Conservation (phyloP, 1,284 basidiomycete species). For the Cutaneotrichosporon cyanovorans region DNA sequence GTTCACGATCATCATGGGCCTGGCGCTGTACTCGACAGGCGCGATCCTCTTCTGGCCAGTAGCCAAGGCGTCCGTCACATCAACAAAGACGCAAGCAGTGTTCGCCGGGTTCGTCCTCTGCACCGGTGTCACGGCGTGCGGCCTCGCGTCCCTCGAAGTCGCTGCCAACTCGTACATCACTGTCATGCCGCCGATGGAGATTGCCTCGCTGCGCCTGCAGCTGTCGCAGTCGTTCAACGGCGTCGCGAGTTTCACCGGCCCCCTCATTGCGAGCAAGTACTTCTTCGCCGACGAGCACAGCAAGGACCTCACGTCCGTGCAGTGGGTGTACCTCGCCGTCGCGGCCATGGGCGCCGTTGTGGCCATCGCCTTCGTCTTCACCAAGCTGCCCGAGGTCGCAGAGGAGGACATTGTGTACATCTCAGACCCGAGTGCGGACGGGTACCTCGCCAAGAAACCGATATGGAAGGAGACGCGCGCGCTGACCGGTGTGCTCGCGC, state of each 20-base stretch:
- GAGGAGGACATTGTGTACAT: slow-evolving; percentile 47
- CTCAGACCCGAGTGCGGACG: not conserved
- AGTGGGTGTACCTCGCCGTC: slow-evolving; percentile 76
- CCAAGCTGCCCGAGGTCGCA: slow-evolving; percentile 65
- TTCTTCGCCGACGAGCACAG: slow-evolving; percentile 63
- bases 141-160: slow-evolving; percentile 48
- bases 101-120: slow-evolving; percentile 69
- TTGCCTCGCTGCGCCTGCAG: slow-evolving; percentile 69
- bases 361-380: slow-evolving; percentile 65
- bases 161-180: slow-evolving; percentile 74
- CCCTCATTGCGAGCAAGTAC: slow-evolving; percentile 66
- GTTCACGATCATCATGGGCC: slow-evolving; percentile 54
- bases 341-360: slow-evolving; percentile 52
- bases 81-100: slow-evolving; percentile 41
- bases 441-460: slow-evolving; percentile 24
- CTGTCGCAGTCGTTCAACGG: slow-evolving; percentile 78
- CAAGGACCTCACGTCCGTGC: slow-evolving; percentile 59
- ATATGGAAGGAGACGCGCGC: slow-evolving; percentile 65
- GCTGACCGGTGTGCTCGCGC: slow-evolving; percentile 52
- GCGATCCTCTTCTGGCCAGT: slow-evolving; percentile 76
- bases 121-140: slow-evolving; percentile 60
- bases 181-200: slow-evolving; percentile 52
- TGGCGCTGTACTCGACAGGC: slow-evolving; percentile 62
- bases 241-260: slow-evolving; percentile 67
- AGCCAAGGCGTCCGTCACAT: slow-evolving; percentile 49